phyloP scores from a whole-genome alignment of 352 stramenopile genomes.

The Pythium apleroticum region DNA sequence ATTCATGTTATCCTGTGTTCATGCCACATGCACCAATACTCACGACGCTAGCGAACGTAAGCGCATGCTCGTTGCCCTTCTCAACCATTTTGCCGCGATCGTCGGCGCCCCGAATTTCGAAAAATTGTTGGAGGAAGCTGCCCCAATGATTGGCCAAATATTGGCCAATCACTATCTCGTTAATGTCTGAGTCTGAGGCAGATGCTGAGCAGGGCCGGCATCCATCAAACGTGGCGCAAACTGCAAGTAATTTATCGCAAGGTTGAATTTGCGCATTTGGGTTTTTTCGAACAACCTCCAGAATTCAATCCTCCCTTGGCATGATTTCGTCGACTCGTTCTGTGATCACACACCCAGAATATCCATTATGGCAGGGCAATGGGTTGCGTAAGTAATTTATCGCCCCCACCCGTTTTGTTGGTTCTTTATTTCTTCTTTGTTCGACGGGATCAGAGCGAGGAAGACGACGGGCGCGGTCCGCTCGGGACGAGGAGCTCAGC shows the following conservation, averaged over 20 bases:
- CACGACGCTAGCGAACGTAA: conserved; percentile 44
- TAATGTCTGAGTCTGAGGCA: conserved; percentile 10
- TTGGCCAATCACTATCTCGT: neutral
- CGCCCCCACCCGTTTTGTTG: neutral
- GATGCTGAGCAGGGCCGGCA: neutral
- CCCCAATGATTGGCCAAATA: conserved; percentile 4
- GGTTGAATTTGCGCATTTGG: neutral
- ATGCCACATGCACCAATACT: neutral
- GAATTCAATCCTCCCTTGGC: neutral
- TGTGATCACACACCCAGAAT: neutral
- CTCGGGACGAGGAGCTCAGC: neutral
- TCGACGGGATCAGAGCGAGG: neutral
- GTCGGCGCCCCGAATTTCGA: conserved; percentile 15
- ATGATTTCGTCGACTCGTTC: neutral
- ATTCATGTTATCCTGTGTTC: neutral
- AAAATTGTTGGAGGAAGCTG: neutral
- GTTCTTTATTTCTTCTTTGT: conserved; percentile 2
- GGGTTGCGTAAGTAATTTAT: neutral
- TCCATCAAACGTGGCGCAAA: conserved; percentile 16
- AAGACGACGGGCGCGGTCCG: neutral
- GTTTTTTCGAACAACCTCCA: conserved; percentile 20
- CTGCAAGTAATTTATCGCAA: conserved; percentile 15
- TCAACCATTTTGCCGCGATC: conserved; percentile 18
- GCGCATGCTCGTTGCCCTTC: conserved; percentile 27
- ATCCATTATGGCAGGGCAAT: neutral